Evolutionary conservation across 1,284 basidiomycete species (phyloP), one percentile per base, ranked within the genome.

Genomic region (Wolfiporia cocos): DNA sequence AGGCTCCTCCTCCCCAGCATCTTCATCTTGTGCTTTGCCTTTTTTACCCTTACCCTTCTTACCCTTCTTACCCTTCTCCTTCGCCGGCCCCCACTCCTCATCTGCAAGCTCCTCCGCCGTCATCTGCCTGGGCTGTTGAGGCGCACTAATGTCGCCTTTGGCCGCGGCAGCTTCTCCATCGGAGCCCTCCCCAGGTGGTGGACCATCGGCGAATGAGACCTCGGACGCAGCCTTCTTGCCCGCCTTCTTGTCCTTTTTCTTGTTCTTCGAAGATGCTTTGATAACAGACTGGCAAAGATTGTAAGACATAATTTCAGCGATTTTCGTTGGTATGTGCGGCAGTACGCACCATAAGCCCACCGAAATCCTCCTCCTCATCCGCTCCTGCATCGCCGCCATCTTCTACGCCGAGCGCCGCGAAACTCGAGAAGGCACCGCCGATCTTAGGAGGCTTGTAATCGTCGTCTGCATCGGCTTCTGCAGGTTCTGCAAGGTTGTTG

Each of bases 331-430:
- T 15, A 21, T 19, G 20, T 31, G n/a, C 35, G 28, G 21, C 12
- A 26, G 10, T 15, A 67, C 80, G 44, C 56, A 90, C 89, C 90
- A 93, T 92, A 31, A 93, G 68, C 20, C 88, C 88, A 34, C 88
- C 91, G 51, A 78, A 86, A 53, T 77, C 85, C 62, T 83, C 79
- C 23, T 81, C 82, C 42, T 81, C 83, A 24, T 85, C 81, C 23
- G 77, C 78, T 9, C 67, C 73, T 0, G 64, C 70, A n/a, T 63
- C 67, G 15, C 74, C 75, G 15, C 74, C 75, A 37, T 71, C 71
- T 41, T 66, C 64, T 44, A 67, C 58, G 23, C 62, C 71, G 7
- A 80, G 63, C 0, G 74, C 65, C 9, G 75, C 68, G 51, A 83
- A 81, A 3, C 71, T 70, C 28, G 76, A 71, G 50, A 78, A 73